These are phyloP conservation scores for Xylariaceae sp. DNA, from an alignment of 2,329 filamentous ascomycete genomes.

Conservation along the genomic window DNA sequence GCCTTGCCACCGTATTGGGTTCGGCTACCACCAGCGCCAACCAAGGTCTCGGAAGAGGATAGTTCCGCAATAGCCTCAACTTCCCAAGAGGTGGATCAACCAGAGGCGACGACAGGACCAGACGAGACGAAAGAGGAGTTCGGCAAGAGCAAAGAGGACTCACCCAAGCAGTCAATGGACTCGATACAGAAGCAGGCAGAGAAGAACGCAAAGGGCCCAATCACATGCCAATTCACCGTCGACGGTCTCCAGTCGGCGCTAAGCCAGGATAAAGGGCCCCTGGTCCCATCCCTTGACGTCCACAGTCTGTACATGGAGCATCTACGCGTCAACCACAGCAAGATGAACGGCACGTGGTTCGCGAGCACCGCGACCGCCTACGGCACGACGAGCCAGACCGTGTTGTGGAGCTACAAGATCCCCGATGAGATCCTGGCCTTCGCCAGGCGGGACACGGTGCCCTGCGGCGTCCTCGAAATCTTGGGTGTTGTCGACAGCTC, in stretches of 20 bases:
- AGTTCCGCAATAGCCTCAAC: slow-evolving; percentile 18
- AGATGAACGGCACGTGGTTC: slow-evolving; percentile 60
- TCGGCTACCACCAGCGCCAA: slow-evolving; percentile 48
- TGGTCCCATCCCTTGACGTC: slow-evolving; percentile 37
- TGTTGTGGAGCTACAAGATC: slow-evolving; percentile 67
- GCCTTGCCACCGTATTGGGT: slow-evolving; percentile 68
- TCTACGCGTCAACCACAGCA: slow-evolving; percentile 46
- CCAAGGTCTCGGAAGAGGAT: slow-evolving; percentile 1
- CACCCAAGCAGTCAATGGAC: slow-evolving; percentile 44
- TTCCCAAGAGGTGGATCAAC: slow-evolving; percentile 14
- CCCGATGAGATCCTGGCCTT: slow-evolving; percentile 59
- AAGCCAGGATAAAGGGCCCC: slow-evolving; percentile 44
- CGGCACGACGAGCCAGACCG: slow-evolving; percentile 59
- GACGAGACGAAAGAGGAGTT: slow-evolving; percentile 4
- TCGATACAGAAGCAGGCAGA: slow-evolving; percentile 44
- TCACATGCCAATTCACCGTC: slow-evolving; percentile 57
- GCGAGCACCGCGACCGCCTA: slow-evolving; percentile 62
- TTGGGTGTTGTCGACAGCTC: slow-evolving; percentile 56
- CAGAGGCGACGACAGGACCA: neutral
- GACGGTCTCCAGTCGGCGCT: slow-evolving; percentile 56
- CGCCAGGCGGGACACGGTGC: slow-evolving; percentile 58
- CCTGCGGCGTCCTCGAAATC: slow-evolving; percentile 65
- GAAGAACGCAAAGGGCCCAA: slow-evolving; percentile 40
- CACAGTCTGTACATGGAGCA: slow-evolving; percentile 56
- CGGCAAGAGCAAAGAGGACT: slow-evolving; percentile 19